Percentiles rank a stretch among this genome's conserved stretches.
Conservation (phyloP, 768 basidiomycete genomes). For the Mycena vitilis region DNA sequence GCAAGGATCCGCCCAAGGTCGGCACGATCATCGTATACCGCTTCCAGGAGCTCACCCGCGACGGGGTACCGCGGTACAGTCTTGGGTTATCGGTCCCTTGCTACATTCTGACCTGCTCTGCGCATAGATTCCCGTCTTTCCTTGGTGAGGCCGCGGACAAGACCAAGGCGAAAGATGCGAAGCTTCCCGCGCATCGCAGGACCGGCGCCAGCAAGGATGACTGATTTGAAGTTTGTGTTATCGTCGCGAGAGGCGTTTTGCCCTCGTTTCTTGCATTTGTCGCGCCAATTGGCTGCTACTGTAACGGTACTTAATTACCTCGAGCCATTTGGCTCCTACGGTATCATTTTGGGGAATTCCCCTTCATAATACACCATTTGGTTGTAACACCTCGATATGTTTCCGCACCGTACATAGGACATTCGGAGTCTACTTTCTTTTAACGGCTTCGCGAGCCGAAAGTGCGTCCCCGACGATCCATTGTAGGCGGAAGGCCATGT, state of each 20-base stretch:
- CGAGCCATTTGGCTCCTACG: slow-evolving; percentile 5
- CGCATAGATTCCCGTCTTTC: slow-evolving; percentile 64
- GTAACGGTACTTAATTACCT: neutral
- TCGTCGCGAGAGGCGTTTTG: neutral
- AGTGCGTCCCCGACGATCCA: slow-evolving; percentile 46
- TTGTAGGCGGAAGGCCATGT: slow-evolving; percentile 66
- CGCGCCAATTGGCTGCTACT: neutral
- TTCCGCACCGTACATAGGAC: neutral
- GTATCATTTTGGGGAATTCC: slow-evolving; percentile 10
- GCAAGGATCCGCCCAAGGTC: slow-evolving; percentile 64
- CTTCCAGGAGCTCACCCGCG: slow-evolving; percentile 69
- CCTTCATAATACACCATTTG: slow-evolving; percentile 46
- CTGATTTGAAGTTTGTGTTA: neutral
- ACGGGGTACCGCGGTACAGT: slow-evolving; percentile 65
- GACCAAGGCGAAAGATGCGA: slow-evolving; percentile 65
- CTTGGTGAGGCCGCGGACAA: slow-evolving; percentile 66
- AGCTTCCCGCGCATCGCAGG: slow-evolving; percentile 56
- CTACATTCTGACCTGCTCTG: neutral
- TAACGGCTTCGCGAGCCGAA: slow-evolving; percentile 40
- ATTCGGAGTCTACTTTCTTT: slow-evolving; percentile 42
- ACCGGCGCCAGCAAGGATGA: slow-evolving; percentile 32
- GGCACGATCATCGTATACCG: slow-evolving; percentile 68
- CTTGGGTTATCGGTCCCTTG: neutral
- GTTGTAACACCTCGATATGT: slow-evolving; percentile 32
- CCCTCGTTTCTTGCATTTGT: neutral